Evolutionary conservation across 1,284 basidiomycete genomes (phyloP).

Genomic region (Termitomyces sp.): DNA sequence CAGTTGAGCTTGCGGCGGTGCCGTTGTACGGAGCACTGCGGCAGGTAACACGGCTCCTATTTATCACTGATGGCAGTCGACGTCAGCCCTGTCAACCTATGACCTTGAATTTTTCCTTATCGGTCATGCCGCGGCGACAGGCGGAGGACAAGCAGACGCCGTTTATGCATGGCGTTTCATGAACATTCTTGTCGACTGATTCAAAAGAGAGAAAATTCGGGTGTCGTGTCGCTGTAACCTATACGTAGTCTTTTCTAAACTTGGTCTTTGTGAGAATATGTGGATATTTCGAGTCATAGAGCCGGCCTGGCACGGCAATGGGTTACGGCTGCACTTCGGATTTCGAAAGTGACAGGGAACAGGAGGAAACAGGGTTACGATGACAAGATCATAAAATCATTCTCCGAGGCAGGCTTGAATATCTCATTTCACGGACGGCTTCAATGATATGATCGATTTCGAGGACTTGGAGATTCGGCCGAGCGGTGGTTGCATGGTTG

Average conservation of each 20-base stretch:
- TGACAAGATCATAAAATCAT: neutral
- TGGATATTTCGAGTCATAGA: neutral
- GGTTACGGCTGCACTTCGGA: no score
- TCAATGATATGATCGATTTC: neutral
- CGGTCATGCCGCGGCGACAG: neutral
- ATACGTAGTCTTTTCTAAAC: neutral
- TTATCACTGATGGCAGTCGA: neutral
- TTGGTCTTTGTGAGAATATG: neutral
- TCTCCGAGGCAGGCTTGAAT: neutral
- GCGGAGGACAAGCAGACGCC: neutral
- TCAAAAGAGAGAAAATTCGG: neutral
- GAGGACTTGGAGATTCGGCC: neutral
- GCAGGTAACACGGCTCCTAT: neutral
- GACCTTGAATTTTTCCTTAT: conserved; percentile 2
- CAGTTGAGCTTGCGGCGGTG: no score
- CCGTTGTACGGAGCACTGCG: neutral
- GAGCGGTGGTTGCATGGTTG: no score
- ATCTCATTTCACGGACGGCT: neutral
- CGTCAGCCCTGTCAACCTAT: neutral
- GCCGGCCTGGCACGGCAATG: neutral
- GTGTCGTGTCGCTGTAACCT: no score
- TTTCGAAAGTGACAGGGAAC: conserved; percentile 1
- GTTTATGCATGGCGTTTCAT: neutral
- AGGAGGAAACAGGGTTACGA: neutral
- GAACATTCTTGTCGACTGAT: neutral